Evolutionary conservation across 1,284 basidiomycete species (phyloP), one percentile per base, ranked within the genome.

Genomic region (Albatrellus sp.): DNA sequence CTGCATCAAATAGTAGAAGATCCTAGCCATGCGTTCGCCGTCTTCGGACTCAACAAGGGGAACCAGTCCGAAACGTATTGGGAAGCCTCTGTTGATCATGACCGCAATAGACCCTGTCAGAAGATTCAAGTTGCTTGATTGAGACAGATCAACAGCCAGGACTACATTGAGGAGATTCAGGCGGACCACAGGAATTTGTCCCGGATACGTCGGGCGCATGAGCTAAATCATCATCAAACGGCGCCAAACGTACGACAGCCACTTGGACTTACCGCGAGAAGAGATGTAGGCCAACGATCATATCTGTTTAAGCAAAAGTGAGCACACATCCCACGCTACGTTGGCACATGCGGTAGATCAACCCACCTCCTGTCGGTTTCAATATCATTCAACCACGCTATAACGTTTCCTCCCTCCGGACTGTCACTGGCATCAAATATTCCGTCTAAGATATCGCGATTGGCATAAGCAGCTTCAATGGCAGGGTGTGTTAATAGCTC

Each of bases 331-430:
- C n/a, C n/a, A 5, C 4, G 19, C 44, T 17, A 24, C 7, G 7
- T 24, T 24, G 24, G 24, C 24, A 7, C 24, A 24, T 24, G 24
- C 24, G 4, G 7, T 24, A 4, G 24, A 24, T 7, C 24, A 43
- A 60, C 64, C 45, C 61, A 85, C 69, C 75, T 67, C n/a, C 63
- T 67, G 57, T 97, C 93, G 49, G 79, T 85, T 62, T 90, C 83
- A 19, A 98, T 62, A 61, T 98, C 83, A 60, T 98, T 98, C 76
- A 85, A 82, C 77, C 87, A 98, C 0, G 80, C 58, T 42, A 96
- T 75, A 2, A 83, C 71, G 12, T 67, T 72, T 0, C 83, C 87
- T 1, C 75, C 85, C 60, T 96, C 92, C 5, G 58, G 55, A n/a
- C 87, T 68, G 58, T 97, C 92, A 49, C 86, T 90, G 2, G 89